Conservation (phyloP, 208 protist species). For the Vickermania ingenoplastis region DNA sequence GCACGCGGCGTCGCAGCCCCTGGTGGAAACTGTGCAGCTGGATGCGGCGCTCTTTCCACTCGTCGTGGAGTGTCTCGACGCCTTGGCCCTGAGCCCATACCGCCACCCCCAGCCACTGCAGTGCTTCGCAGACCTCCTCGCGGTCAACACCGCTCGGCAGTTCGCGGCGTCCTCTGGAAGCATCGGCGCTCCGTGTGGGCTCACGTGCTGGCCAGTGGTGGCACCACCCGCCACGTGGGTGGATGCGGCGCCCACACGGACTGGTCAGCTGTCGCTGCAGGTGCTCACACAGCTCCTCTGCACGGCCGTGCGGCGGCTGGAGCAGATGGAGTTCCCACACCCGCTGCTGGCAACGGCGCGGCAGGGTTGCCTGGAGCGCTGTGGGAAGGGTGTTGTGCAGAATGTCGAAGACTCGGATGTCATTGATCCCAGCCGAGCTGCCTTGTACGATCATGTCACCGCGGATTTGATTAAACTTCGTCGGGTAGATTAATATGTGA, state of each 20-base stretch:
- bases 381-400: constrained; percentile 27
- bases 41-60: constrained; percentile 12
- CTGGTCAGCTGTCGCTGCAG: constrained; percentile 38
- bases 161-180: background rate
- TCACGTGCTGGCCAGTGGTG: constrained; percentile 13
- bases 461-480: constrained; percentile 73
- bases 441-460: constrained; percentile 76
- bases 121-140: constrained; percentile 20
- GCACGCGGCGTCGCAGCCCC: constrained; percentile 2
- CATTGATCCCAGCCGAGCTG: constrained; percentile 37
- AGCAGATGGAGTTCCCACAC: constrained; percentile 56
- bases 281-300: constrained; percentile 14
- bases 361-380: constrained; percentile 11
- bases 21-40: constrained; percentile 11
- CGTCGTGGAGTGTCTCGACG: constrained; percentile 2
- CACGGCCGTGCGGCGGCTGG: constrained; percentile 4
- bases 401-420: constrained; percentile 42
- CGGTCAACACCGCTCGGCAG: constrained; percentile 7
- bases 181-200: background rate
- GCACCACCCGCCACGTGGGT: constrained; percentile 32
- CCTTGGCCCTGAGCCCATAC: constrained; percentile 20
- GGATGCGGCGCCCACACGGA: too few species aligned
- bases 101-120: constrained; percentile 28
- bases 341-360: constrained; percentile 34
- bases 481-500: background rate